Evolutionary conservation across 2,329 filamentous ascomycete genomes (phyloP).

Genomic region (Colletotrichum spinosum): DNA sequence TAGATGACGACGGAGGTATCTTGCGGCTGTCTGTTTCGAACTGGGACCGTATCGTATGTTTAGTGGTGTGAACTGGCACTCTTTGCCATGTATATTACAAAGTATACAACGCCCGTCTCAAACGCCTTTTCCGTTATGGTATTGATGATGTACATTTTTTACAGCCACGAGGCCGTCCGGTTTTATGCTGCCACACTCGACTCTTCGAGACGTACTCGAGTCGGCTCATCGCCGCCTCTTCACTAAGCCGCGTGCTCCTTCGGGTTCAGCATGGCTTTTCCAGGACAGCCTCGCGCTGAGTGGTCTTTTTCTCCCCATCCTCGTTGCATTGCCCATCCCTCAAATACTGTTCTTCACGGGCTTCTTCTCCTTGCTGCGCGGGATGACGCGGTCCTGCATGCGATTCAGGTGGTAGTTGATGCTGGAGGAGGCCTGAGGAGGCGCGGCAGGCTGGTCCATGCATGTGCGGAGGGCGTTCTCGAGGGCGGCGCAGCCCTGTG

Average conservation of each 20-base stretch:
- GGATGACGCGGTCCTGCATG: constrained; percentile 65
- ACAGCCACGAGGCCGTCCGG: neutral
- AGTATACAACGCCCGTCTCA: constrained; percentile 28
- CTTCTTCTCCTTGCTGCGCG: constrained; percentile 26
- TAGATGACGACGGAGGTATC: neutral
- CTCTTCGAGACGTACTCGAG: neutral
- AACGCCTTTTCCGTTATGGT: neutral
- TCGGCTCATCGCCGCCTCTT: too few species aligned
- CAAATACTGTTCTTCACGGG: constrained; percentile 24
- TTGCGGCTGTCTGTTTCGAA: neutral
- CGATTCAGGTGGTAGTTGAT: constrained; percentile 94
- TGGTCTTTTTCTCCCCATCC: neutral
- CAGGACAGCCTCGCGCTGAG: too few species aligned
- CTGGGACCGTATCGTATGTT: too few species aligned
- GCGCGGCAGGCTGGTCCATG: constrained; percentile 81
- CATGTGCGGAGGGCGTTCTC: constrained; percentile 72
- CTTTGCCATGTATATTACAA: constrained; percentile 29
- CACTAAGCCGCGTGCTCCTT: too few species aligned
- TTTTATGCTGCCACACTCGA: neutral
- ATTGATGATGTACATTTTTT: neutral
- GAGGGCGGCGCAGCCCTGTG: constrained; percentile 67
- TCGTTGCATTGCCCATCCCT: neutral
- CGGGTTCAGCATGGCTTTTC: too few species aligned
- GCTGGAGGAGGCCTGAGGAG: constrained; percentile 69
- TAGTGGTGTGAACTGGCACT: neutral